A percentile compares a stretch with the other conserved stretches of the same genome.
These are phyloP conservation scores for Colletotrichum magnum DNA, from an alignment of 2,329 filamentous ascomycete genomes.

Conservation along the genomic window DNA sequence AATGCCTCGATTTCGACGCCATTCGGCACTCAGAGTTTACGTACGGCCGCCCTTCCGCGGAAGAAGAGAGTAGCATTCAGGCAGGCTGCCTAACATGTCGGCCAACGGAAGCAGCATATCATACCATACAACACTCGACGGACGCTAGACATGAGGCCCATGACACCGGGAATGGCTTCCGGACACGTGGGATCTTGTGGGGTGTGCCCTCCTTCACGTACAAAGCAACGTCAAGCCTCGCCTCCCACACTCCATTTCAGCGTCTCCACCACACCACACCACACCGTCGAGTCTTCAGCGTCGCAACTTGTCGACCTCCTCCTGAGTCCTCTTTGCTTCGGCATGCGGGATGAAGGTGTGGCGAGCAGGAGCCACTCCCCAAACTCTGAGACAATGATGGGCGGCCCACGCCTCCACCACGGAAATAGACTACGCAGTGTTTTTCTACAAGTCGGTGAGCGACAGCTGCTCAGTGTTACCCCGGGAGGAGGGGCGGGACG, in stretches of 20 bases:
- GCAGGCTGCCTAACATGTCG: conserved; percentile 13
- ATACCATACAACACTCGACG: conserved; percentile 12
- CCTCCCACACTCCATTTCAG: conserved; percentile 10
- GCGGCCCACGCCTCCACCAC: conserved; percentile 20
- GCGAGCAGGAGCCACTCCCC: conserved; percentile 4
- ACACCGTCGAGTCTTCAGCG: neutral
- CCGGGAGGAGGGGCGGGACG: conserved; percentile 24
- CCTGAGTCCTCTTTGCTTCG: neutral
- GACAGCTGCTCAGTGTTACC: conserved; percentile 6
- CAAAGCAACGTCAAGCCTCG: conserved; percentile 27
- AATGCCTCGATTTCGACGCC: neutral
- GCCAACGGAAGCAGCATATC: conserved; percentile 33
- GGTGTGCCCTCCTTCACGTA: conserved; percentile 30
- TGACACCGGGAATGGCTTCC: conserved; percentile 30
- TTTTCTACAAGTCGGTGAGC: conserved; percentile 11
- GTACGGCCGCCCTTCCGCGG: conserved; percentile 20
- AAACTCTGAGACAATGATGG: conserved; percentile 33
- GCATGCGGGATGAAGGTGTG: too few species aligned
- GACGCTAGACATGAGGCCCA: conserved; percentile 15
- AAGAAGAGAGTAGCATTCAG: conserved; percentile 13
- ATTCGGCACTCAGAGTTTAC: conserved; percentile 23
- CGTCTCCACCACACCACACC: conserved; percentile 20
- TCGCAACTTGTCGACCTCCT: neutral
- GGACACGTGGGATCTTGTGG: conserved; percentile 37
- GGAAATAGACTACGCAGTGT: conserved; percentile 13